phyloP scores from a whole-genome alignment of 2,329 filamentous ascomycete genomes.

The Curvularia lunata region DNA sequence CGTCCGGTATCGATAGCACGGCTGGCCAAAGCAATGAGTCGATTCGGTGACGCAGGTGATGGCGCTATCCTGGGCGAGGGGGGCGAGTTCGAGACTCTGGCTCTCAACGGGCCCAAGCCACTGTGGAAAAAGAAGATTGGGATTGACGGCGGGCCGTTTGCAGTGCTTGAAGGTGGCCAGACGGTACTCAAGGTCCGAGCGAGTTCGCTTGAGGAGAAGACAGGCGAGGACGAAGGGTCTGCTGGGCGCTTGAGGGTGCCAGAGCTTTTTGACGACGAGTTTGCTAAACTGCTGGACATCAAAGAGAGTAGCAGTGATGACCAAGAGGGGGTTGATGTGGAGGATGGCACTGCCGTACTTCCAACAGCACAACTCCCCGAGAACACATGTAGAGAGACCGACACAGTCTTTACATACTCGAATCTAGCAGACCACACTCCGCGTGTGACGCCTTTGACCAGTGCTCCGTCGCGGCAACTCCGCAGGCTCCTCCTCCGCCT shows the following conservation, averaged over 20 bases:
- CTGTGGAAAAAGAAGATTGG: conserved; percentile 76
- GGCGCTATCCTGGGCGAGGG: conserved; percentile 88
- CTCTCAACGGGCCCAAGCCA: conserved; percentile 75
- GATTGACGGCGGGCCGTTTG: conserved; percentile 61
- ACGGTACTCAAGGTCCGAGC: conserved; percentile 70
- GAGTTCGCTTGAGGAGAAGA: conserved; percentile 61
- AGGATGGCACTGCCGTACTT: conserved; percentile 10
- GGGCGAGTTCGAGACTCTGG: conserved; percentile 94
- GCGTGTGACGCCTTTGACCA: conserved; percentile 6
- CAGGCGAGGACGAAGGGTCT: conserved; percentile 27
- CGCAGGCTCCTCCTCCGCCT: conserved; percentile 49
- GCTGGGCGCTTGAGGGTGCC: conserved; percentile 62
- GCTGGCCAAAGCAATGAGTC: conserved; percentile 63
- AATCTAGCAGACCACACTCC: conserved; percentile 32
- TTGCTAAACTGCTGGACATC: conserved; percentile 50
- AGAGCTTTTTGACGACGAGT: conserved; percentile 69
- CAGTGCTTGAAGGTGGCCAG: conserved; percentile 76
- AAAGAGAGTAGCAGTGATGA: conserved; percentile 1
- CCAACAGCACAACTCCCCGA: conserved; percentile 16
- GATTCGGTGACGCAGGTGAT: conserved; percentile 69
- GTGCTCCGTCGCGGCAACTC: conserved; percentile 42
- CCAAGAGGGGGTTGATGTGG: conserved; percentile 9
- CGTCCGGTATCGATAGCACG: conserved; percentile 56
- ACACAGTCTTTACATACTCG: conserved; percentile 57
- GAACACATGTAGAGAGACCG: conserved; percentile 32